Conservation (phyloP, 2,329 filamentous ascomycete species). For the Ophiosphaerella korrae region DNA sequence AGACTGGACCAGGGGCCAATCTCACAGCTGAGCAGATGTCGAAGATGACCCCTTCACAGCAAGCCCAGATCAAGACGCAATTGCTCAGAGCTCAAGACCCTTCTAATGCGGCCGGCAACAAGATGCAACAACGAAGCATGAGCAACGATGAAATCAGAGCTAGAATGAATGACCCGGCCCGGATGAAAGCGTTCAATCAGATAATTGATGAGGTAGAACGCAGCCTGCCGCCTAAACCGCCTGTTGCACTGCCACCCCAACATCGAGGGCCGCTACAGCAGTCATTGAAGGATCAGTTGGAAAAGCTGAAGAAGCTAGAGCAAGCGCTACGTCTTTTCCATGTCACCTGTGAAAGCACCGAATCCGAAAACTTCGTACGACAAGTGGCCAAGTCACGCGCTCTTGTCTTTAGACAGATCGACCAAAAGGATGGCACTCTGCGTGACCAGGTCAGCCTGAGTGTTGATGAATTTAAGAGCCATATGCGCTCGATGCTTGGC, state of each 20-base stretch:
- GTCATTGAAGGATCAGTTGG: conserved; percentile 32
- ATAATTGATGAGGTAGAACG: conserved; percentile 38
- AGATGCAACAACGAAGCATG: conserved; percentile 29
- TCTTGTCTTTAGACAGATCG: conserved; percentile 36
- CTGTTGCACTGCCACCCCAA: conserved; percentile 27
- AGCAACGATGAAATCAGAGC: conserved; percentile 31
- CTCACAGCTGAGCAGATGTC: conserved; percentile 43
- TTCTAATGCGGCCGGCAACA: conserved; percentile 33
- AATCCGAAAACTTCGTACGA: conserved; percentile 33
- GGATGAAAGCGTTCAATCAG: conserved; percentile 29
- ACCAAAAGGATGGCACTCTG: conserved; percentile 33
- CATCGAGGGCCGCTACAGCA: conserved; percentile 33
- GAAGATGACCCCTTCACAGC: conserved; percentile 39
- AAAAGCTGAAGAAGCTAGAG: conserved; percentile 35
- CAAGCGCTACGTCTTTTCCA: conserved; percentile 39
- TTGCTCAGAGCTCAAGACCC: conserved; percentile 42
- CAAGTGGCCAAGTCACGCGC: conserved; percentile 32
- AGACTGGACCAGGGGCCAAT: conserved; percentile 38
- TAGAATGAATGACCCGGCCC: conserved; percentile 34
- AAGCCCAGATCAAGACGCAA: conserved; percentile 38
- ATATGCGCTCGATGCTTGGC: conserved; percentile 29
- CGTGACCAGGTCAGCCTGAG: conserved; percentile 34
- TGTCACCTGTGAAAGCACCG: conserved; percentile 28
- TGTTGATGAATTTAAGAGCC: conserved; percentile 33
- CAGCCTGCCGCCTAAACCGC: conserved; percentile 26